Conservation (phyloP, 2,329 filamentous ascomycete genomes). For the Colletotrichum noveboracense region DNA sequence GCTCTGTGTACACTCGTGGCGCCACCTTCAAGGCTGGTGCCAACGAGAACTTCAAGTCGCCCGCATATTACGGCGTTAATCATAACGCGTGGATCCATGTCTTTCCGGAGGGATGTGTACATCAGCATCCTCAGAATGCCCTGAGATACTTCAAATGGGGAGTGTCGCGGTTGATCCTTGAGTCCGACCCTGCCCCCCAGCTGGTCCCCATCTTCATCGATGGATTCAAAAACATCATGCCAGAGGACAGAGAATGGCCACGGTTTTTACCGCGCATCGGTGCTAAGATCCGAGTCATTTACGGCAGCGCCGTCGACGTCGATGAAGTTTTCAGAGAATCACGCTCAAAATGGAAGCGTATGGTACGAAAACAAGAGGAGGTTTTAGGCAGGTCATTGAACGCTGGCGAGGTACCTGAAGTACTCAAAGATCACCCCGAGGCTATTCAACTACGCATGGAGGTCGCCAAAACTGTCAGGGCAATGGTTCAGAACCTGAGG, state of each 20-base stretch:
- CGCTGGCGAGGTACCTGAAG: constrained; percentile 66
- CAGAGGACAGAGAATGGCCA: constrained; percentile 80
- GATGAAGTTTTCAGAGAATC: constrained; percentile 81
- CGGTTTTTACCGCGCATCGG: constrained; percentile 79
- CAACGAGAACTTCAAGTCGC: constrained; percentile 69
- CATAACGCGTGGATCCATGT: constrained; percentile 89
- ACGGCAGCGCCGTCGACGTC: constrained; percentile 78
- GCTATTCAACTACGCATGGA: constrained; percentile 75
- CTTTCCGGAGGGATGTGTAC: constrained; percentile 93
- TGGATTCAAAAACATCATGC: constrained; percentile 87
- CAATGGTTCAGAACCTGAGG: constrained; percentile 81
- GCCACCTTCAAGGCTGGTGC: constrained; percentile 57
- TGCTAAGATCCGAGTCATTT: constrained; percentile 73
- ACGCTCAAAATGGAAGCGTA: constrained; percentile 73
- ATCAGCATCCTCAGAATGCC: constrained; percentile 79
- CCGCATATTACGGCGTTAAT: constrained; percentile 73
- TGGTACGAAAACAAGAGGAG: constrained; percentile 58
- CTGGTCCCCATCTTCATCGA: constrained; percentile 95
- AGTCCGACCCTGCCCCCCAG: constrained; percentile 85
- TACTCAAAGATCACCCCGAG: constrained; percentile 73
- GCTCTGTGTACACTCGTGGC: neutral
- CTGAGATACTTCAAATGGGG: constrained; percentile 99
- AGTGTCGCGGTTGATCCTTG: constrained; percentile 86
- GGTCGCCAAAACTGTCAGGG: constrained; percentile 77
- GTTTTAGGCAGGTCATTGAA: constrained; percentile 23